Base-by-base conservation (phyloP, 495 filamentous ascomycete genomes). In the Podospora bellae-mahoneyi region DNA sequence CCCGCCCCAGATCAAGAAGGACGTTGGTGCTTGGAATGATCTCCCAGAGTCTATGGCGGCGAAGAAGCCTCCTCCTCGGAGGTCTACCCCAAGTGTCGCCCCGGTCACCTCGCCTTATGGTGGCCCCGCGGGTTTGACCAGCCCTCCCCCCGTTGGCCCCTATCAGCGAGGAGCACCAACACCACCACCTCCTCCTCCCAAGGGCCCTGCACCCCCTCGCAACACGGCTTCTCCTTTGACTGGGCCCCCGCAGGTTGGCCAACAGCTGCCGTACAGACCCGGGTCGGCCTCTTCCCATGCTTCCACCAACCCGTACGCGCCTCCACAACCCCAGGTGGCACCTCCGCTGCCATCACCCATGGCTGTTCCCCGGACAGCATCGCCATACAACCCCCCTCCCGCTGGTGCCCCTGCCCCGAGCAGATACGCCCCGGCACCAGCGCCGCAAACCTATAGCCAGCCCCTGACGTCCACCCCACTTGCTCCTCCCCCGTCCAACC, bases 21-120 rank as follows among this genome's bases (percentile, higher is more conserved):
- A 90, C 67, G 86, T 87, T 56, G 86, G 87, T 44, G 89, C 90
- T 64, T 99, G 95, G 95, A 99, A 99, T 71, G 95, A 99, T 78
- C 88, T 94, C 66, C 95, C 95, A 0, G 39, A 48, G 39, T 48
- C 39, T 10, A 48, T 48, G 39, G 88, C 96, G 71, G 91, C 97
- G 30, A 84, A 87, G 32, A 96, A 94, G 75, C 82, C 89, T 55
- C 86, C 90, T 28, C 81, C 84, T 13, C 86, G 93, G 65, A 84
- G 89, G 72, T 84, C 82, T 53, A 96, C 93, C 13, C 93, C 93
- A 32, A 87, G 84, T 54, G 77, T 85, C 60, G 79, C 79, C 27
- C 77, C 89, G 16, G 85, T 92, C 62, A 85, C 81, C 59, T 84
- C 89, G 32, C 88, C 91, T 16, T 93, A 93, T 80, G 87, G 86